These are phyloP conservation scores for Aspergillus homomorphus DNA, from an alignment of 495 filamentous ascomycete species.

Conservation along the genomic window DNA sequence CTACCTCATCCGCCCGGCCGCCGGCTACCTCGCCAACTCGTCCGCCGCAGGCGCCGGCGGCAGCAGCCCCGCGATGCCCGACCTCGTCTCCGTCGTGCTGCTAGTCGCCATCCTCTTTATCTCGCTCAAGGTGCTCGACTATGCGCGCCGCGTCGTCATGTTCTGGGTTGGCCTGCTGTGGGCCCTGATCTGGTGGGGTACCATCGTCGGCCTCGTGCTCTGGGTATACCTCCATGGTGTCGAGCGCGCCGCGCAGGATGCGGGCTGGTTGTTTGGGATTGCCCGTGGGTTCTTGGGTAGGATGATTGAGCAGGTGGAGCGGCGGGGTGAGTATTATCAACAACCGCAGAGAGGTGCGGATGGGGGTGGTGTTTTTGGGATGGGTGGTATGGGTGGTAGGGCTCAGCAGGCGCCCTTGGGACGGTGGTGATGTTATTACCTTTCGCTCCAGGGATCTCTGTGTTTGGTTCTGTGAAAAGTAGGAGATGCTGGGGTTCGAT, in stretches of 20 bases:
- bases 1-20: slow-evolving; percentile 40
- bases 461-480: no score
- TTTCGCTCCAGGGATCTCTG: no score
- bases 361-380: not conserved
- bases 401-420: not conserved
- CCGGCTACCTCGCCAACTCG: slow-evolving; percentile 45
- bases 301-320: slow-evolving; percentile 33
- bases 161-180: slow-evolving; percentile 67
- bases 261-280: slow-evolving; percentile 53
- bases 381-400: not conserved
- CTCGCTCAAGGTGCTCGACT: slow-evolving; percentile 63
- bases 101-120: slow-evolving; percentile 56
- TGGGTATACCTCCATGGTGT: slow-evolving; percentile 63
- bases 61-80: no score
- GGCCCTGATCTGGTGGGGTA: slow-evolving; percentile 56
- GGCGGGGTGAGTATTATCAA: slow-evolving; percentile 4
- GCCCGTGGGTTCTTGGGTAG: slow-evolving; percentile 55
- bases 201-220: slow-evolving; percentile 44
- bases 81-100: slow-evolving; percentile 58
- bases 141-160: slow-evolving; percentile 63
- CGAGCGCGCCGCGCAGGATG: slow-evolving; percentile 57
- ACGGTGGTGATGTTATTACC: not conserved
- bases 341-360: slow-evolving; percentile 12
- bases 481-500: no score
- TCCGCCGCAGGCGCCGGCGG: not conserved